Percentiles rank a stretch among this genome's conserved stretches.
Evolutionary conservation across 805 yeast genomes (phyloP).

Genomic region (Saccharomycopsis sp.): DNA sequence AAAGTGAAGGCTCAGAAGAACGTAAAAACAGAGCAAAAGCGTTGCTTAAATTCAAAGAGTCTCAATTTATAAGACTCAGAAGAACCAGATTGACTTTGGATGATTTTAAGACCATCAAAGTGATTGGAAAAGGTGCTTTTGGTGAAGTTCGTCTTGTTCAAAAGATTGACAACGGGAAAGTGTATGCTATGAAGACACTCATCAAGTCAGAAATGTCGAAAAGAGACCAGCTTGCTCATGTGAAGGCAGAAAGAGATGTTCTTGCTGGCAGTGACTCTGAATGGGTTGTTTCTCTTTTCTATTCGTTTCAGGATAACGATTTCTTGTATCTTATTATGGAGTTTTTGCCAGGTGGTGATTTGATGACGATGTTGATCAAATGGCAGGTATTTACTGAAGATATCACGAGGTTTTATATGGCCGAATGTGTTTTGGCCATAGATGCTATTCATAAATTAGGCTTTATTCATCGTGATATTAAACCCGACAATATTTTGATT

Average conservation of each 20-base stretch:
- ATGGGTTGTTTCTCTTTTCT: constrained; percentile 80
- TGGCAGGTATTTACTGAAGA: constrained; percentile 94
- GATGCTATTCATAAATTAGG: constrained; percentile 92
- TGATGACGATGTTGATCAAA: constrained; percentile 90
- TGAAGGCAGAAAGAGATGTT: constrained; percentile 93
- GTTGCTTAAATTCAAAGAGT: constrained; percentile 81
- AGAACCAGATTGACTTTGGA: constrained; percentile 78
- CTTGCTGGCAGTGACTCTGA: constrained; percentile 85
- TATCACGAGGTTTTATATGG: constrained; percentile 87
- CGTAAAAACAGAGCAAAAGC: constrained; percentile 75
- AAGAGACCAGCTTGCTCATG: constrained; percentile 91
- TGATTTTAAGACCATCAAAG: constrained; percentile 85
- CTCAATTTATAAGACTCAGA: constrained; percentile 75
- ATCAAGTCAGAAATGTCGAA: constrained; percentile 89
- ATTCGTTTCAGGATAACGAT: constrained; percentile 74
- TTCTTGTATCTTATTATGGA: constrained; percentile 77
- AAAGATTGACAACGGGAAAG: constrained; percentile 85
- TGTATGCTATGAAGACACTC: constrained; percentile 90
- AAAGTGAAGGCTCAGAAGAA: constrained; percentile 70
- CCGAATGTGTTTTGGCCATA: constrained; percentile 91
- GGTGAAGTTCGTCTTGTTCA: constrained; percentile 96
- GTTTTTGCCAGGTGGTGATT: constrained; percentile 32
- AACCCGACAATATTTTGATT: constrained; percentile 91
- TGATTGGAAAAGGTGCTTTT: constrained; percentile 91
- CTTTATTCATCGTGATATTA: constrained; percentile 93